These are phyloP conservation scores for Neofusicoccum kwambonambiense DNA, from an alignment of 2,329 filamentous ascomycete species.

Conservation along the genomic window DNA sequence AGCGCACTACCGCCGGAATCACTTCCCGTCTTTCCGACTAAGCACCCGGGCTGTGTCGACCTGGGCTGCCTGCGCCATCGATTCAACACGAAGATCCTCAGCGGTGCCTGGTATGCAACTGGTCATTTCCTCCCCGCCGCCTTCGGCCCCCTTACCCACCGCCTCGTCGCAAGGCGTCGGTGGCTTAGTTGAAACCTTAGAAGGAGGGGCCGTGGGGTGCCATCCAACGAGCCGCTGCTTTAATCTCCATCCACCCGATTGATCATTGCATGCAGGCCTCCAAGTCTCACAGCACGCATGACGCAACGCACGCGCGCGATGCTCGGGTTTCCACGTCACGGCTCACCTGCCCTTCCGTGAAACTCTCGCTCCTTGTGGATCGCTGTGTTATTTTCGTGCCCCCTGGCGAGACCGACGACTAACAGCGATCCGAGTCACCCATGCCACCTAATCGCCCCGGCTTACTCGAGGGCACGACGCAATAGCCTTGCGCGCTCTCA, in stretches of 20 bases:
- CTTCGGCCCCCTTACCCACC: neutral
- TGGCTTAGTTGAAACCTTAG: neutral
- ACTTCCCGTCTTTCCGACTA: slow-evolving; percentile 5
- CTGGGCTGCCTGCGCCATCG: neutral
- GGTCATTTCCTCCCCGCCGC: neutral
- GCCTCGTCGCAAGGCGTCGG: neutral
- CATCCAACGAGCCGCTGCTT: no score
- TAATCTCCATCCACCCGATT: neutral
- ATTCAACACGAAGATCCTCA: neutral
- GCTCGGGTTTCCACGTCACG: neutral
- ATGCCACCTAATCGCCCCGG: neutral
- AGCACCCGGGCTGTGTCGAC: neutral
- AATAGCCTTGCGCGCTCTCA: no score
- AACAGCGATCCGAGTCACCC: neutral
- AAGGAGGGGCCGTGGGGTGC: neutral
- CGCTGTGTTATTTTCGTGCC: neutral
- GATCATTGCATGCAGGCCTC: neutral
- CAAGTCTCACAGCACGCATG: neutral
- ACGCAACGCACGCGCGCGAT: neutral
- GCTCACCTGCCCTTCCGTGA: neutral
- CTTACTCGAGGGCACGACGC: neutral
- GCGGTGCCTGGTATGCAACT: neutral
- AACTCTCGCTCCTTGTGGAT: neutral
- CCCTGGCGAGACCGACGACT: neutral
- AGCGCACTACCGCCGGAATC: slow-evolving; percentile 2